Evolutionary conservation across 768 basidiomycete species (phyloP).

Genomic region (Mrakia gelida): DNA sequence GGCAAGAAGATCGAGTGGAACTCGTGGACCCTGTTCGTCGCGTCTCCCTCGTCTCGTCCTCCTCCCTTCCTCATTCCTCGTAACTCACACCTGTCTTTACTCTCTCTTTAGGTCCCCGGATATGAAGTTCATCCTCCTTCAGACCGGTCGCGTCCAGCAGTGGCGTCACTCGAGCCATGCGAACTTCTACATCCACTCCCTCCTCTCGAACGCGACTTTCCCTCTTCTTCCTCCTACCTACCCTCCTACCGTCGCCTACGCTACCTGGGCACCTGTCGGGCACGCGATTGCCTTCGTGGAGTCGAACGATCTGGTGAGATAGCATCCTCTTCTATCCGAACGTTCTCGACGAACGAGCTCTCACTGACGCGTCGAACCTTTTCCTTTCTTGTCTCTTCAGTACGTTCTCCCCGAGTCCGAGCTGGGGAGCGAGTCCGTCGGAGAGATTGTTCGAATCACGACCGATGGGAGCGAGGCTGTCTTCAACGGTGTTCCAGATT

Average conservation of each 20-base stretch:
- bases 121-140: conserved; percentile 81
- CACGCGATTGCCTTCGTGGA: conserved; percentile 81
- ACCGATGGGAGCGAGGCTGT: conserved; percentile 71
- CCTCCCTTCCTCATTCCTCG: too few relatives aligned
- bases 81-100: background rate
- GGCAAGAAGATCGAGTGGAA: background rate
- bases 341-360: background rate
- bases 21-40: background rate
- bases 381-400: background rate
- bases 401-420: conserved; percentile 9
- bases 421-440: conserved; percentile 29
- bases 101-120: conserved; percentile 59
- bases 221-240: conserved; percentile 64
- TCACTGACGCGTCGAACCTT: background rate
- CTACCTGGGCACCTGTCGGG: conserved; percentile 77
- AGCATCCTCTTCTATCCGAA: too few relatives aligned
- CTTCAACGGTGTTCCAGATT: conserved; percentile 93
- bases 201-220: conserved; percentile 62
- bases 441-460: conserved; percentile 63
- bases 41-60: background rate
- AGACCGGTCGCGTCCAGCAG: conserved; percentile 75
- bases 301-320: conserved; percentile 64
- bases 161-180: conserved; percentile 70
- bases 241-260: conserved; percentile 71
- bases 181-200: conserved; percentile 77